These are phyloP conservation scores for Eucalyptus polyanthemos DNA, from an alignment of 345 rosid species.

Conservation along the genomic window DNA sequence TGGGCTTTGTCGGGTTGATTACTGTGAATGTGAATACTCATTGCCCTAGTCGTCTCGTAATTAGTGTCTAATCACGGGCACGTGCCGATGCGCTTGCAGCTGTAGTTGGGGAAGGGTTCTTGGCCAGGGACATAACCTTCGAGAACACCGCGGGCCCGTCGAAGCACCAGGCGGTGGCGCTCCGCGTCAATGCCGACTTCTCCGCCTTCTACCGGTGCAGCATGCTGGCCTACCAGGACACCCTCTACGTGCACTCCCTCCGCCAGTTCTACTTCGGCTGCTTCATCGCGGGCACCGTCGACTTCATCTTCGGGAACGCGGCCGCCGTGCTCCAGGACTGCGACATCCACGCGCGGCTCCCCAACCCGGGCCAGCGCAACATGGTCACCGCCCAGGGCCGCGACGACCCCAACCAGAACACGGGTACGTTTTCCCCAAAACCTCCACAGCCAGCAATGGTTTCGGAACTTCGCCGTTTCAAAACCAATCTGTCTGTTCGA, in stretches of 20 bases:
- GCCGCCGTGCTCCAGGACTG: slow-evolving; percentile 50
- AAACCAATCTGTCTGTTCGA: not conserved
- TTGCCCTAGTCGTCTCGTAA: not conserved
- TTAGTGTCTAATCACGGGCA: not conserved
- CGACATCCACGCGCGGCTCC: slow-evolving; percentile 62
- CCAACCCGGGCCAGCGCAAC: slow-evolving; percentile 46
- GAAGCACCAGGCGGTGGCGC: slow-evolving; percentile 77
- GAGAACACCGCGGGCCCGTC: slow-evolving; percentile 73
- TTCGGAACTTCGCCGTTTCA: not conserved
- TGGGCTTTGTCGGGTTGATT: not conserved
- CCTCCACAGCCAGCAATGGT: not conserved
- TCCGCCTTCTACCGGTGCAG: slow-evolving; percentile 47
- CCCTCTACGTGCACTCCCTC: slow-evolving; percentile 60
- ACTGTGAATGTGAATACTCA: too few relatives aligned
- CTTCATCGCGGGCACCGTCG: slow-evolving; percentile 41
- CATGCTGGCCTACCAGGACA: slow-evolving; percentile 70
- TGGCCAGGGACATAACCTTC: slow-evolving; percentile 65
- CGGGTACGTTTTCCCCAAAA: slow-evolving; percentile 1
- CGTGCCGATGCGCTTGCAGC: slow-evolving; percentile 14
- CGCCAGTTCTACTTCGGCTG: slow-evolving; percentile 55
- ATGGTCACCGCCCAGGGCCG: slow-evolving; percentile 82
- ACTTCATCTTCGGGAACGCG: slow-evolving; percentile 75
- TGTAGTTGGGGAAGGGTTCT: slow-evolving; percentile 48
- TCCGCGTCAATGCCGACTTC: slow-evolving; percentile 48
- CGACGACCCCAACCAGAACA: slow-evolving; percentile 53